Evolutionary conservation across 129 eudicot genomes (phyloP), one percentile per base, ranked within the genome.

Genomic region (Oenanthe sinensis): DNA sequence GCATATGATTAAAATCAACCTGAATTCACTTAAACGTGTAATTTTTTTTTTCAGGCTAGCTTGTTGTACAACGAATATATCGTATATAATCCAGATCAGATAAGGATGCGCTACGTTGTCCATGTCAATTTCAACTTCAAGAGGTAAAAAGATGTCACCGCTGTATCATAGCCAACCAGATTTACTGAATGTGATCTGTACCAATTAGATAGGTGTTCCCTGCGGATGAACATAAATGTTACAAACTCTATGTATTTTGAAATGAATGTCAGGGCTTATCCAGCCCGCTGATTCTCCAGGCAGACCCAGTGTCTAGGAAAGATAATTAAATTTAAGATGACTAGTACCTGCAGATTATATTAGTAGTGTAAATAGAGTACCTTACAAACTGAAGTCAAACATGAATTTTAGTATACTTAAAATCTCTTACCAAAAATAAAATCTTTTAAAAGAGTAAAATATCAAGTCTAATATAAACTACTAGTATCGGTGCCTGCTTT

Each of bases 51-150:
- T 81, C 97, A 96, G 99, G 91, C 83, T 12, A 45, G 84, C 74
- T 85, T 96, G 78, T 69, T 92, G 74, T 92, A 96, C 90, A 96
- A 96, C 16, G 99, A 96, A 84, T 96, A 92, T 85, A 96, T 96
- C 36, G 87, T 90, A 20, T 96, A 96, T 92, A 92, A 92, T 72
- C 95, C 90, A 76, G 97, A 96, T 76, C 99, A 96, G 86, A 96
- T 92, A 48, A 86, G 93, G 83, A 96, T 96, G 99, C 99, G 99
- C 15, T 96, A 96, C 71, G 63, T 92, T 63, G 83, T 96, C 77
- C 99, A 90, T 67, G 97, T 96, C 16, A 79, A 85, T 79, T 95
- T 95, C 85, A 88, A 81, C 70, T 90, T 75, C 85, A 83, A 82
- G 75, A 44, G 37, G 12, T 22, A 20, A 20, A 20, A 70, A 19